Base-by-base conservation (phyloP, 495 filamentous ascomycete genomes). In the Podospora pseudoanserina region DNA sequence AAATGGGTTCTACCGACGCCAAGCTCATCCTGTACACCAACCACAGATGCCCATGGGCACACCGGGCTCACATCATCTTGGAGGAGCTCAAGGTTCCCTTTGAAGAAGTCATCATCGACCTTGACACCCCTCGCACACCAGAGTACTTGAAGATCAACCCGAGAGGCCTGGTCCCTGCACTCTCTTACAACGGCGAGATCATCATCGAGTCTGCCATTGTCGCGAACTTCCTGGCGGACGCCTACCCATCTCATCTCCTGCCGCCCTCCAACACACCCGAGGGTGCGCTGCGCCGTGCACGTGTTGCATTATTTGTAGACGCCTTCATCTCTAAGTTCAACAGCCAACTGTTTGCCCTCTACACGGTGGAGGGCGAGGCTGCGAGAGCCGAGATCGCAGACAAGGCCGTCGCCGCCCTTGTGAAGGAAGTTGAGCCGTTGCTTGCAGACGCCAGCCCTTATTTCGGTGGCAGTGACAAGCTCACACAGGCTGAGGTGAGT, bases 91-190 rank as follows among this genome's bases (percentile, higher is more conserved):
- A 86, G 30, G 74, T 96, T 20, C 85, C 89, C 1, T 95, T 87
- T 70, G 88, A 94, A 69, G 90, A 94, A 71, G 90, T 93, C 71
- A 88, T 87, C 64, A 93, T 97, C 75, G 89, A 93, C 74, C 83
- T 97, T 59, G 72, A 77, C 70, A 84, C 72, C 4, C 93, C 93
- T 0, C 88, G 92, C 11, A 91, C 91, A 62, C 81, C 86, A n/a
- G 93, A 91, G 85, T 96, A 96, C 77, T 86, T 96, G 4, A 83
- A 91, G 61, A 81, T 97, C 75, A 97, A 96, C 80, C 93, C 92
- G 73, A 88, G 91, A 59, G 93, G 93, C 30, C 85, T 93, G 18
- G 92, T 97, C 54, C 93, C 93, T 28, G 80, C 86, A 0, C 72
- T 96, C 26, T 86, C 85, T 39, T 90, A 91, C 79, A 85, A 89